Base-by-base conservation (phyloP, 306 rosid species). In the Prunus davidiana region DNA sequence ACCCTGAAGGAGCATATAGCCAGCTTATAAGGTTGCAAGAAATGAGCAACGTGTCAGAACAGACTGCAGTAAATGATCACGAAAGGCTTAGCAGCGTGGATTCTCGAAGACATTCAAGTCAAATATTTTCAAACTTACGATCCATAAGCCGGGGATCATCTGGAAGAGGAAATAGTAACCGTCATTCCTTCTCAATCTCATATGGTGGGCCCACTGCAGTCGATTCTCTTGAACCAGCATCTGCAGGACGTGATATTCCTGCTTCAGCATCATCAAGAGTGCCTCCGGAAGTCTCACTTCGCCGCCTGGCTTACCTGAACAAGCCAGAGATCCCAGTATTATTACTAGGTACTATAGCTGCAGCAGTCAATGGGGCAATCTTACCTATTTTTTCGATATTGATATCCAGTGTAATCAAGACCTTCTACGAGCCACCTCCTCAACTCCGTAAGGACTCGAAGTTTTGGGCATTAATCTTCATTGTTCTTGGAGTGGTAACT, bases 291-390 rank as follows among this genome's bases (percentile, higher is more conserved):
- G 89, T 87, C 49, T 74, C 93, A 6, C 77, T 87, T 60, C 65
- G 71, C 22, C 83, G 88, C 68, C 88, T 93, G 56, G 92, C 92
- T 28, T 77, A 66, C 82, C 93, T 93, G 69, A 93, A 93, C 86
- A 93, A 87, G 79, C 92, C 93, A 9, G 97, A 93, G 85, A 80
- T 89, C 81, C 92, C 88, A 66, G 73, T 79, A 14, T 79, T 93
- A 64, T 72, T 89, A 22, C 57, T 86, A 41, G 97, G 96, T n/a
- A 69, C 84, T 38, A 27, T 90, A 50, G 91, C 88, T 65, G 96
- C 97, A 30, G 79, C 79, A n/a, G 71, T 62, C 78, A 79, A 57
- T 74, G 97, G 97, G 5, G 27, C 79, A 47, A 15, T 87, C 70
- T 76, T 80, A 52, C 96, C 96, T 24, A 8, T 71, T 57, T 68